These are phyloP conservation scores for Trifolium dubium DNA, from an alignment of 306 rosid species.

Conservation along the genomic window DNA sequence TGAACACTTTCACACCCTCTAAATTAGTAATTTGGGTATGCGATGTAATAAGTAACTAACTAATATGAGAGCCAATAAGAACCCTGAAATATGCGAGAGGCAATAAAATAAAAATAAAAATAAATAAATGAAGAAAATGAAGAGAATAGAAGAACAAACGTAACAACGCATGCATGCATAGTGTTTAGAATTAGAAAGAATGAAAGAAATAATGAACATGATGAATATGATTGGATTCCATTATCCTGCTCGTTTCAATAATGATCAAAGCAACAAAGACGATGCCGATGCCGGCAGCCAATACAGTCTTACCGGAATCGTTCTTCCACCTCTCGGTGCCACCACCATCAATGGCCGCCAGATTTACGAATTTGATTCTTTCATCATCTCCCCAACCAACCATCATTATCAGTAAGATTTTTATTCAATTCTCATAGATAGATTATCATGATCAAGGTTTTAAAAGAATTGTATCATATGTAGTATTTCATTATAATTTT, in stretches of 20 bases:
- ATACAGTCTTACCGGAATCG: conserved; percentile 62
- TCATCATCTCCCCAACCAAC: conserved; percentile 52
- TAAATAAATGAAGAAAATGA: too few relatives aligned
- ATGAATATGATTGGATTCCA: conserved; percentile 5
- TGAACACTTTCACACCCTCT: too few relatives aligned
- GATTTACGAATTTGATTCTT: too few relatives aligned
- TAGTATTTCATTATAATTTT: too few relatives aligned
- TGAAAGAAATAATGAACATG: neutral
- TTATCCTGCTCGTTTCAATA: neutral
- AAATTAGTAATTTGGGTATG: too few relatives aligned
- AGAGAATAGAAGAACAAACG: too few relatives aligned
- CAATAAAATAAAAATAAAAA: too few relatives aligned
- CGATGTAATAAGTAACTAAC: neutral
- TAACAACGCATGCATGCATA: neutral
- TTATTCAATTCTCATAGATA: neutral
- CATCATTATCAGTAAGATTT: conserved; percentile 50
- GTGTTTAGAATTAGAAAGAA: too few relatives aligned
- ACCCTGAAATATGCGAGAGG: too few relatives aligned
- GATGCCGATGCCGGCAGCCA: conserved; percentile 55
- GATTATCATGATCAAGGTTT: neutral
- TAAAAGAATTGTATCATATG: too few relatives aligned
- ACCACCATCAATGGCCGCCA: too few relatives aligned
- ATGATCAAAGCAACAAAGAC: neutral
- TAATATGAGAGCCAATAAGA: too few relatives aligned
- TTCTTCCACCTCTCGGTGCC: conserved; percentile 74